Conservation (phyloP, 2,329 filamentous ascomycete genomes). For the Aspergillus awamori region DNA sequence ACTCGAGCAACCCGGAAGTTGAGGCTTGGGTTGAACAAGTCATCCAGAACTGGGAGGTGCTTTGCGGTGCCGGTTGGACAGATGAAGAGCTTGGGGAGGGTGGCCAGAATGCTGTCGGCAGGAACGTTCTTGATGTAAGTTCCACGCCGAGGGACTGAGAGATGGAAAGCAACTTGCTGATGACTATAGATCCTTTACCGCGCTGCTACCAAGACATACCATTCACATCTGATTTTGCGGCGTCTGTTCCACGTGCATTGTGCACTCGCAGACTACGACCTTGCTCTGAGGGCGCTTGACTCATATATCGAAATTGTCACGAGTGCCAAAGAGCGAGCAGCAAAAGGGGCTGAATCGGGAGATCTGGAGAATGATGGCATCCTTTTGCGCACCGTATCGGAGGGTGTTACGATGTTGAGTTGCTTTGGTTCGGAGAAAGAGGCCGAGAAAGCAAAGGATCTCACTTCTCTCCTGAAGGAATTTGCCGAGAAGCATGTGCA, state of each 20-base stretch:
- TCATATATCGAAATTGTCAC: conserved; percentile 88
- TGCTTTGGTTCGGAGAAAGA: conserved; percentile 75
- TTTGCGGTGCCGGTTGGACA: conserved; percentile 78
- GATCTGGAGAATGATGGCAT: conserved; percentile 79
- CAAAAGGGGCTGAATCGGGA: conserved; percentile 66
- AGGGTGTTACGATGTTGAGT: conserved; percentile 79
- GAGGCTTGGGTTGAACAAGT: conserved; percentile 80
- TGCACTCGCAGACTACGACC: conserved; percentile 84
- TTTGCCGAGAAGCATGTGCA: conserved; percentile 67
- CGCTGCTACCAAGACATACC: conserved; percentile 89
- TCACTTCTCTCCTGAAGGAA: conserved; percentile 72
- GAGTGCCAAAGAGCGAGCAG: conserved; percentile 78
- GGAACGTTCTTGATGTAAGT: conserved; percentile 70
- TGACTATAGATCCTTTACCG: conserved; percentile 73
- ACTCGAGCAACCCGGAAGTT: conserved; percentile 75
- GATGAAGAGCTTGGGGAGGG: conserved; percentile 80
- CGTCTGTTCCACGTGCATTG: conserved; percentile 87
- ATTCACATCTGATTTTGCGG: conserved; percentile 85
- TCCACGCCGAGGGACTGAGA: neutral
- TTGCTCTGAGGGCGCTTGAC: conserved; percentile 87
- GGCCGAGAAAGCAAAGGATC: conserved; percentile 74
- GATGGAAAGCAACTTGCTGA: conserved; percentile 17
- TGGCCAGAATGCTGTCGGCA: conserved; percentile 73
- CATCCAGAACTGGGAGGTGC: conserved; percentile 80
- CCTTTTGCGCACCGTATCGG: conserved; percentile 75